Evolutionary conservation across 768 basidiomycete species (phyloP).

Genomic region (Kwoniella sp.): DNA sequence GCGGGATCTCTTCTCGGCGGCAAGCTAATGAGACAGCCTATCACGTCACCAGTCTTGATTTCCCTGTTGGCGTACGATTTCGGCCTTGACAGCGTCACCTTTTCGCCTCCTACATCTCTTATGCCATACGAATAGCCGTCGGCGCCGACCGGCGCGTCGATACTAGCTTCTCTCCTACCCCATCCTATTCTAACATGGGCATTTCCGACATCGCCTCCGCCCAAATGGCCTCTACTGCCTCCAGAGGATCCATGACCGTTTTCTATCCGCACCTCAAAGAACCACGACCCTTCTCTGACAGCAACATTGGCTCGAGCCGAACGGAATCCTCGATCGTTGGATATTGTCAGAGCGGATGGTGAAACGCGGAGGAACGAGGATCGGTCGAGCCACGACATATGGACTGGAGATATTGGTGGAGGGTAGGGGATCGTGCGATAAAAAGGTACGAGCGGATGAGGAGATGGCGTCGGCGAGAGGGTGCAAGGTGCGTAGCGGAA

Average conservation of each 20-base stretch:
- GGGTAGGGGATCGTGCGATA: conserved; percentile 46
- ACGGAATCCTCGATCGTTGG: conserved; percentile 85
- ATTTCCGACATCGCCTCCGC: conserved; percentile 45
- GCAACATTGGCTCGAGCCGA: conserved; percentile 88
- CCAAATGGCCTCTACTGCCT: conserved; percentile 57
- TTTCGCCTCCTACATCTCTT: conserved; percentile 90
- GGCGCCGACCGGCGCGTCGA: conserved; percentile 88
- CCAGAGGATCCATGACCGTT: conserved; percentile 60
- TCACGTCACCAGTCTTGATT: conserved; percentile 79
- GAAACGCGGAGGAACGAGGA: conserved; percentile 51
- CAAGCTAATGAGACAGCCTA: conserved; percentile 91
- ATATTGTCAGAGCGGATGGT: conserved; percentile 44
- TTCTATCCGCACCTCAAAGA: conserved; percentile 83
- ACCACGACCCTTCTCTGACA: conserved; percentile 87
- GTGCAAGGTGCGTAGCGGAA: conserved; percentile 50
- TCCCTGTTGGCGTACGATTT: conserved; percentile 64
- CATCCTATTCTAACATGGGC: conserved; percentile 87
- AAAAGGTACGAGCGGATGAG: conserved; percentile 42
- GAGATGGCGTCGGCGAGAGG: conserved; percentile 44
- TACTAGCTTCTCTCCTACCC: conserved; percentile 86
- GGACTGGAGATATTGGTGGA: conserved; percentile 38
- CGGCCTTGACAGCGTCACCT: conserved; percentile 79
- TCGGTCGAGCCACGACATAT: conserved; percentile 52
- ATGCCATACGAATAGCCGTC: conserved; percentile 92
- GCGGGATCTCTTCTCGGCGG: conserved; percentile 57